These are phyloP conservation scores for Penstemon newberryi DNA, from an alignment of 257 asterid genomes.

Conservation along the genomic window DNA sequence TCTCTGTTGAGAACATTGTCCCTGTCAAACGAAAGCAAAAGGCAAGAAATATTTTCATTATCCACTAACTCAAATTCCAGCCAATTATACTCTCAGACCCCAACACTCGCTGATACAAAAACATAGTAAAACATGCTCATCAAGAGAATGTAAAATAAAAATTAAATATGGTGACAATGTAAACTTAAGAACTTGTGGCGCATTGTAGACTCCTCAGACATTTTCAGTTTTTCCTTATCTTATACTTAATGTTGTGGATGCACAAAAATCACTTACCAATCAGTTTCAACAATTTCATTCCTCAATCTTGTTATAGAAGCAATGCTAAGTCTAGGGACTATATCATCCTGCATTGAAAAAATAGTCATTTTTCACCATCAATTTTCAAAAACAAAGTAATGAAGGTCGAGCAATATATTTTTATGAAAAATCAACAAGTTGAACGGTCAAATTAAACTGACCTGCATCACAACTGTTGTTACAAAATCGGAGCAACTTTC, in stretches of 20 bases:
- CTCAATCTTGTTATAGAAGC: conserved; percentile 74
- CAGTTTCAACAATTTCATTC: conserved; percentile 91
- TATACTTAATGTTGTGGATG: conserved; percentile 4
- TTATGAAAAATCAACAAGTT: conserved; percentile 13
- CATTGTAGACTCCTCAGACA: conserved; percentile 7
- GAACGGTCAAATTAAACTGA: conserved; percentile 12
- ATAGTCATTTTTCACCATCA: background rate
- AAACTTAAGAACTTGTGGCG: conserved; percentile 1
- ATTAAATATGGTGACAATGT: background rate
- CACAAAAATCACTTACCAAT: conserved; percentile 63
- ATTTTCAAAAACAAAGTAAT: background rate
- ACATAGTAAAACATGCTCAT: background rate
- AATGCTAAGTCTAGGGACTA: conserved; percentile 76
- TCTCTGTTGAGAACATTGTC: conserved; percentile 61
- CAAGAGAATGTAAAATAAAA: background rate
- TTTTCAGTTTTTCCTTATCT: conserved; percentile 7
- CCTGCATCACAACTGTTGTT: conserved; percentile 94
- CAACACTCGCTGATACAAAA: background rate
- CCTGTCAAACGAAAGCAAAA: conserved; percentile 49
- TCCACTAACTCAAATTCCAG: background rate
- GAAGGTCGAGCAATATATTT: conserved; percentile 35
- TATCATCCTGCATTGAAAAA: conserved; percentile 65
- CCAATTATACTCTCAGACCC: background rate
- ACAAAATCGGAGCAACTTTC: conserved; percentile 86
- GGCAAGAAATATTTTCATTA: background rate